phyloP scores from a whole-genome alignment of 768 basidiomycete genomes.

The Saitozyma sp. region DNA sequence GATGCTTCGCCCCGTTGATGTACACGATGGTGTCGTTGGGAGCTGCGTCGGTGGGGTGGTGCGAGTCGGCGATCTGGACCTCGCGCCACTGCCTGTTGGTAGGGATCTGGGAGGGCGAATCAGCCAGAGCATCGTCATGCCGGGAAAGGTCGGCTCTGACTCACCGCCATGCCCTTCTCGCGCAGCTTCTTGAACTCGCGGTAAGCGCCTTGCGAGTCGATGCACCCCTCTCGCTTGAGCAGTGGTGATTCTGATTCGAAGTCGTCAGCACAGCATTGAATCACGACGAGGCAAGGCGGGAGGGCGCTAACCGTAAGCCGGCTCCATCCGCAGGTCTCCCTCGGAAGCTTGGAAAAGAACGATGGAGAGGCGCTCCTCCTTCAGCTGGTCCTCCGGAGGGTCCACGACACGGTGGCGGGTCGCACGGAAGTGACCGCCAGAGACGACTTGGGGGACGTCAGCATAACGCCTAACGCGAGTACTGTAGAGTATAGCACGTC shows the following conservation, averaged over 20 bases:
- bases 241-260: neutral
- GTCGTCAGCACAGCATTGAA: neutral
- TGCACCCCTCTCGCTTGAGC: constrained; percentile 30
- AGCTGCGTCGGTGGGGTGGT: constrained; percentile 37
- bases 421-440: constrained; percentile 33
- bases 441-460: constrained; percentile 19
- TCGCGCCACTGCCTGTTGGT: constrained; percentile 47
- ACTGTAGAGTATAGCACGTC: too few relatives aligned
- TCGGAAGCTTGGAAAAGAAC: constrained; percentile 22
- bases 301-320: neutral
- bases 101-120: constrained; percentile 14
- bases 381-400: constrained; percentile 21
- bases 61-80: constrained; percentile 42
- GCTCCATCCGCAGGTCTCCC: constrained; percentile 19
- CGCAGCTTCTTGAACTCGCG: constrained; percentile 40
- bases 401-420: constrained; percentile 30
- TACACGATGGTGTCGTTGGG: constrained; percentile 35
- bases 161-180: constrained; percentile 19
- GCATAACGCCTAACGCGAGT: too few relatives aligned
- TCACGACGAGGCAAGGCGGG: too few relatives aligned
- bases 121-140: too few relatives aligned
- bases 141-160: too few relatives aligned
- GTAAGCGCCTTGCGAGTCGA: constrained; percentile 41
- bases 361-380: constrained; percentile 23
- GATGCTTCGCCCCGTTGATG: constrained; percentile 35